Conservation (phyloP, 805 yeast genomes). For the Tetrapisispora iriomotensis region DNA sequence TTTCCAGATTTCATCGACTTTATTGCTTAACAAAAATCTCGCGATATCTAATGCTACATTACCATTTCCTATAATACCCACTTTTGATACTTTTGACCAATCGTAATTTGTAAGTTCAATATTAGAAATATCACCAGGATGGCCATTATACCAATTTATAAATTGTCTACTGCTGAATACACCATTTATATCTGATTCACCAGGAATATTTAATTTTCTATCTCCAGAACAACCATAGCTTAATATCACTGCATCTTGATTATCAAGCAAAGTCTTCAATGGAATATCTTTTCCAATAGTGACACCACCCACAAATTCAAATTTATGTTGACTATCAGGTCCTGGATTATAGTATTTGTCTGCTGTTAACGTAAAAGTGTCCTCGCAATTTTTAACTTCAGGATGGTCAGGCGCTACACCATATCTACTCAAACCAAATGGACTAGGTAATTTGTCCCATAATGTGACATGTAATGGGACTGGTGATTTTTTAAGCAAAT, state of each 20-base stretch:
- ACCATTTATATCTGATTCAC: conserved; percentile 46
- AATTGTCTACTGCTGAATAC: conserved; percentile 75
- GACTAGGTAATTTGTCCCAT: conserved; percentile 79
- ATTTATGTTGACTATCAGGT: conserved; percentile 26
- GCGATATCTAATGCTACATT: conserved; percentile 93
- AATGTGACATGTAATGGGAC: conserved; percentile 48
- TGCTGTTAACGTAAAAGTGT: conserved; percentile 52
- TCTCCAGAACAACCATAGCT: conserved; percentile 76
- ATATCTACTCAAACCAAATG: conserved; percentile 81
- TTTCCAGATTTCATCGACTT: conserved; percentile 44
- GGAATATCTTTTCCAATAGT: conserved; percentile 54
- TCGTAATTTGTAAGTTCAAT: conserved; percentile 41
- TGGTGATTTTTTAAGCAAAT: conserved; percentile 44
- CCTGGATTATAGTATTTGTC: conserved; percentile 8
- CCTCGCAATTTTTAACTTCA: conserved; percentile 75
- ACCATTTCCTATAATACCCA: conserved; percentile 89
- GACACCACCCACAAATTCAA: conserved; percentile 63
- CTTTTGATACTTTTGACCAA: conserved; percentile 51
- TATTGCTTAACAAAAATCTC: conserved; percentile 52
- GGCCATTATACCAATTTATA: conserved; percentile 96
- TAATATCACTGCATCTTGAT: conserved; percentile 65
- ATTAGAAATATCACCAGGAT: conserved; percentile 40
- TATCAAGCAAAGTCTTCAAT: conserved; percentile 38
- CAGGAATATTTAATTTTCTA: conserved; percentile 43
- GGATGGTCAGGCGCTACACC: conserved; percentile 99